Base-by-base conservation (phyloP, 371 early-diverging fungal genomes). In the Mortierella sp. region DNA sequence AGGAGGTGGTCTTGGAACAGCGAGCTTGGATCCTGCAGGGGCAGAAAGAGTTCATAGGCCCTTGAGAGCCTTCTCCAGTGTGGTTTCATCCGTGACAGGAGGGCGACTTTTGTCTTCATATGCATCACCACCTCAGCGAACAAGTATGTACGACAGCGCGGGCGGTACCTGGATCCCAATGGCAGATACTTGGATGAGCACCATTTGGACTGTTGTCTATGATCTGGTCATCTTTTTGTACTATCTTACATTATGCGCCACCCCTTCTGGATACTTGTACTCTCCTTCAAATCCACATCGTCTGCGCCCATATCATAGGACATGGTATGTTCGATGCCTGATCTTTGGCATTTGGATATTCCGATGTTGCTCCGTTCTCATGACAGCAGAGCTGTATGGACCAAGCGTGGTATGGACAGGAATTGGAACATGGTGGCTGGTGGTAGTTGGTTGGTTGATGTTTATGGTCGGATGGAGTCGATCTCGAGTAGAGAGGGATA, bases 181-280 rank as follows among this genome's bases (percentile, higher is more conserved):
- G 62, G 85, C 90, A 28, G 96, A 96, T 73, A 94, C 96, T 1
- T 96, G 93, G 94, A 83, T 91, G 64, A 87, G 83, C 83, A 85
- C 86, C 1, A 74, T 85, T 8, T 86, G 82, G 45, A 84, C 86
- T n/a, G 67, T 88, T 3, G 61, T 76, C 10, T 82, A 85, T 4
- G 86, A 87, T 37, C 67, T 88, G 22, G 84, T 80, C 37, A 82
- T 85, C 13, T 89, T 88, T 60, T 63, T 89, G 32, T 78, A 78
- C 55, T 78, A 78, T 32, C 63, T 78, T 28, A 78, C 73, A n/a
- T 61, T 78, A 17, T 78, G 79, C 40, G 79, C 79, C 17, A 78
- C 79, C 1, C 79, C 79, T 0, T 72, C 79, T 10, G 79, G 79
- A 23, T 73, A 78, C 35, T 54, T 78, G n/a, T 78, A 78, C 26